Base-by-base conservation (phyloP, 202 grass and related monocot species). In the Hordeum pubiflorum region DNA sequence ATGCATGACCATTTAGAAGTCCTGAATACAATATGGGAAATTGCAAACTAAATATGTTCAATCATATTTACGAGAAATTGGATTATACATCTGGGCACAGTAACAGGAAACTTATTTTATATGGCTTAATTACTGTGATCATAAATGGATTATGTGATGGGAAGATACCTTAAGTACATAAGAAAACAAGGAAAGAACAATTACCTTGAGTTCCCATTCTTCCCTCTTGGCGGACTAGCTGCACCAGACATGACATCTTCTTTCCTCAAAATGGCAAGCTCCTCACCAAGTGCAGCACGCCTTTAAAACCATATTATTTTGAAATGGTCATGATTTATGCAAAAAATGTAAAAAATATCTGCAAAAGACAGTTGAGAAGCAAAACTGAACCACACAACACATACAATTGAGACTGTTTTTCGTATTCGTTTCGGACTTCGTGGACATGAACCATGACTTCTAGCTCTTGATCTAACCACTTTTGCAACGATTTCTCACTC, bases 341-440 rank as follows among this genome's bases (percentile, higher is more conserved):
- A 78, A 75, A 67, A 41, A 61, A 50, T 18, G 33, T 6, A 48
- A 55, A 41, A 1, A 9, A 23, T 43, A 27, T 57, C 7, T 17
- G 73, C 18, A 86, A 84, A 17, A 74, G 43, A 64, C 2, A 85
- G 26, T 44, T 26, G 29, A 56, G 70, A 80, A 13, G 50, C 6
- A 54, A 81, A 70, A 68, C n/a, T 6, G 55, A 81, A 75, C 22
- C 89, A 78, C 86, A 78, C 46, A 29, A 15, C 55, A 85, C 90
- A 75, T 89, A 99, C 96, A 99, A 69, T 99, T 99, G 92, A 75
- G 90, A 96, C 89, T 99, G 96, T 78, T 99, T 99, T 77, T 96
- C 96, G 55, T 99, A 99, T 93, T 93, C 96, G 58, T 91, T 91
- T 44, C 96, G 86, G 22, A 99, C 96, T 99, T 99, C 96, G 75